These are phyloP conservation scores for Fusarium sambucinum DNA, from an alignment of 2,329 filamentous ascomycete species.

Conservation along the genomic window DNA sequence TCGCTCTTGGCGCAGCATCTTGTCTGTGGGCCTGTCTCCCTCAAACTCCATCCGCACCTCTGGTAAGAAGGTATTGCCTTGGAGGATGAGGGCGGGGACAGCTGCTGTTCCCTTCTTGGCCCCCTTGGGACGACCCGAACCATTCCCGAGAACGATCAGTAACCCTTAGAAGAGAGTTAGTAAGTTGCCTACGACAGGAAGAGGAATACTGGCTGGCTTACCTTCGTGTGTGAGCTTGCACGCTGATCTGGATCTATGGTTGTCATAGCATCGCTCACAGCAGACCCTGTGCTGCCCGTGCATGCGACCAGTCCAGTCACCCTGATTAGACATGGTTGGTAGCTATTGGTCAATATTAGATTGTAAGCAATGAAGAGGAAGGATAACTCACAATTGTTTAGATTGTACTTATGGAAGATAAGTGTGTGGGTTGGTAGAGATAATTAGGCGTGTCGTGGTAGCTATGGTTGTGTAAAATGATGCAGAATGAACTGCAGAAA, in stretches of 20 bases:
- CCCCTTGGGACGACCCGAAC: neutral
- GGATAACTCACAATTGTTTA: neutral
- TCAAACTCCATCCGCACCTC: no score
- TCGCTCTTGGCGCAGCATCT: neutral
- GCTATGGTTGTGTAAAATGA: neutral
- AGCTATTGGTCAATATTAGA: neutral
- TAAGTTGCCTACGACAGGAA: neutral
- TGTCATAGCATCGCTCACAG: neutral
- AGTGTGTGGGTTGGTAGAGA: neutral
- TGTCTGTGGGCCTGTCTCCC: neutral
- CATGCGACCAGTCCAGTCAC: neutral
- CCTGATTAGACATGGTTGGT: neutral
- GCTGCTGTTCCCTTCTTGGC: no score
- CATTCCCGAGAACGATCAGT: neutral
- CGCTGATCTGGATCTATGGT: neutral
- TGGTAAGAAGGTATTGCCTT: neutral
- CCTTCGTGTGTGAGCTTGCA: neutral
- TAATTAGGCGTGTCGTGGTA: neutral
- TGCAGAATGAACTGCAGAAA: no score
- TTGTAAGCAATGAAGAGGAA: fast-evolving
- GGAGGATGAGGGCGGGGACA: neutral
- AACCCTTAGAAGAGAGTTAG: neutral
- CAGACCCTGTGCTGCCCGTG: neutral
- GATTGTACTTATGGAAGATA: neutral
- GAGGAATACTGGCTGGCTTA: no score